A percentile compares a stretch with the other conserved stretches of the same genome.
phyloP scores from a whole-genome alignment of 306 rosid species.

The Trichosanthes truncata region DNA sequence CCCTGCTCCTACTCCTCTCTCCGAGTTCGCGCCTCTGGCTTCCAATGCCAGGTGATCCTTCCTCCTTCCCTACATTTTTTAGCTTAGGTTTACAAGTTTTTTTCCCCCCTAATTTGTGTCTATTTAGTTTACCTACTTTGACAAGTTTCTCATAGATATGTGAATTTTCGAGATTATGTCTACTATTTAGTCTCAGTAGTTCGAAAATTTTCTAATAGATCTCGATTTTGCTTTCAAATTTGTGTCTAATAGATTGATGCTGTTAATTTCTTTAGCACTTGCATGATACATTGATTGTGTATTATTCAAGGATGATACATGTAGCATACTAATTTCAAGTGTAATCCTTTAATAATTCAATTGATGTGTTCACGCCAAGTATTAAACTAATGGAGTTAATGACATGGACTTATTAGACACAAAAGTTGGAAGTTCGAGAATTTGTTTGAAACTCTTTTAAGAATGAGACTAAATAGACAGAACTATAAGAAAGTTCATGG shows the following conservation, averaged over 20 bases:
- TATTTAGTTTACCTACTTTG: background rate
- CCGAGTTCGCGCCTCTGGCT: slow-evolving; percentile 49
- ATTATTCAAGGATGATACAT: too few relatives aligned
- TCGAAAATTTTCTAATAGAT: background rate
- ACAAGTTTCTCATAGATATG: background rate
- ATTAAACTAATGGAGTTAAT: background rate
- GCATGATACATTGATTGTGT: too few relatives aligned
- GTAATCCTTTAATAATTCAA: background rate
- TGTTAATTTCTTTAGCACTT: too few relatives aligned
- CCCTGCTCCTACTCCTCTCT: slow-evolving; percentile 42
- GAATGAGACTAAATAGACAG: background rate
- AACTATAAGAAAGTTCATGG: too few relatives aligned
- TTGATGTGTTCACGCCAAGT: background rate
- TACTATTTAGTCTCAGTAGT: background rate
- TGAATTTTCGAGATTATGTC: background rate
- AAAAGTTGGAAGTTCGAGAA: background rate
- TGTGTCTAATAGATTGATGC: background rate
- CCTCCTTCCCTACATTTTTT: background rate
- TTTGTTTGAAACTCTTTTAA: background rate
- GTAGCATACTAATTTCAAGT: too few relatives aligned
- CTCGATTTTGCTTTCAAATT: background rate
- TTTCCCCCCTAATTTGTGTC: background rate
- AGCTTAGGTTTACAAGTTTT: background rate
- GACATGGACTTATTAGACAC: background rate
- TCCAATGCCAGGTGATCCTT: slow-evolving; percentile 43